Conservation (phyloP, 2,329 filamentous ascomycete genomes). For the Fusarium haematococcum region DNA sequence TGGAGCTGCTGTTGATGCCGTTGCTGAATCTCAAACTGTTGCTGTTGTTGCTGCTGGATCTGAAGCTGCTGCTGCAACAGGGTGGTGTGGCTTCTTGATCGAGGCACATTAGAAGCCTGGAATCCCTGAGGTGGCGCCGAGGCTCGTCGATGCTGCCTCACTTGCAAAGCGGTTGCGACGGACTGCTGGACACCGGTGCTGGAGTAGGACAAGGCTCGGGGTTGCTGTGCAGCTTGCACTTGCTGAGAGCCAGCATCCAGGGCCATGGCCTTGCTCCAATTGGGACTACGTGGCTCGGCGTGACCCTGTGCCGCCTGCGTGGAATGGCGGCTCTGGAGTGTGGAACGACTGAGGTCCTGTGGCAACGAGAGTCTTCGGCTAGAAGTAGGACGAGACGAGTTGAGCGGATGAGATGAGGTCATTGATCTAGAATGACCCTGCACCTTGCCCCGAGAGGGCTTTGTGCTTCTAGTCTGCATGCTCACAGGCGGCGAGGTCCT, state of each 20-base stretch:
- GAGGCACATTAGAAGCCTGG: constrained; percentile 13
- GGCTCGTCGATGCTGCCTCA: constrained; percentile 31
- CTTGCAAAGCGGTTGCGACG: constrained; percentile 7
- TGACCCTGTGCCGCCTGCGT: constrained; percentile 16
- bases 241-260: constrained; percentile 19
- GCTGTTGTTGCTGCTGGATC: constrained; percentile 1
- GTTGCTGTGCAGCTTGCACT: constrained; percentile 13
- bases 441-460: constrained; percentile 30
- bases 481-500: constrained; percentile 57
- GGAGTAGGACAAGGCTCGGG: constrained; percentile 29
- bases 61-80: constrained; percentile 23
- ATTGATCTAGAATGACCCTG: constrained; percentile 22
- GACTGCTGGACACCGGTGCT: constrained; percentile 31
- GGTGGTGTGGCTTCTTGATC: constrained; percentile 27
- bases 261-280: constrained; percentile 14
- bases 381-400: constrained; percentile 4
- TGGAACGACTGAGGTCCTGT: constrained; percentile 33
- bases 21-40: constrained; percentile 10
- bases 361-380: constrained; percentile 33
- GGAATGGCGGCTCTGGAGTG: constrained; percentile 27
- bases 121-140: constrained; percentile 34
- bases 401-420: constrained; percentile 28
- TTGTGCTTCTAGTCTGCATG: constrained; percentile 55
- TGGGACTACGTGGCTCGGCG: constrained; percentile 28
- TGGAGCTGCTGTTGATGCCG: constrained; percentile 20